Conservation (phyloP, 1,139 yeast genomes). For the Candida smagusa region DNA sequence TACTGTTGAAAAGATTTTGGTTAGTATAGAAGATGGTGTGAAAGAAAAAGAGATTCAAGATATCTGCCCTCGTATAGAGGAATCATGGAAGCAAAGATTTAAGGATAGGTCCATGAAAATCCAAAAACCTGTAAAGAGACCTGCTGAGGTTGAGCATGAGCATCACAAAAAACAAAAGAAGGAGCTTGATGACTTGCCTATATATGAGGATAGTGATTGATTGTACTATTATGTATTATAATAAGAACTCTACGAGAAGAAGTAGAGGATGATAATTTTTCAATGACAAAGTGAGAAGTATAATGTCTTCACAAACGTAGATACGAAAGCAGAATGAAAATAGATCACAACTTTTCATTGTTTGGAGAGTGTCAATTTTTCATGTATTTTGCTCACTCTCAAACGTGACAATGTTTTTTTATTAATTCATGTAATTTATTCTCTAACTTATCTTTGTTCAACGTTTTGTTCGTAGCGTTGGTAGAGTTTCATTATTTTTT, state of each 20-base stretch:
- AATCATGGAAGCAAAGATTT: conserved; percentile 36
- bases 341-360: no score
- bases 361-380: no score
- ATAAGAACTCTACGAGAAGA: not conserved
- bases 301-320: no score
- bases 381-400: no score
- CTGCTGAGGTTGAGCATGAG: conserved; percentile 3
- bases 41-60: conserved; percentile 68
- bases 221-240: conserved; percentile 3
- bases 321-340: no score
- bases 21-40: conserved; percentile 85
- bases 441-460: no score
- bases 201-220: conserved; percentile 43
- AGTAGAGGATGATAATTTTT: no score
- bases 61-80: conserved; percentile 32
- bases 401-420: no score
- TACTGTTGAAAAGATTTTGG: conserved; percentile 77
- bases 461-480: no score
- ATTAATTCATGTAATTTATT: no score
- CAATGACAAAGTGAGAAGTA: no score
- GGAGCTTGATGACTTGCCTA: conserved; percentile 35
- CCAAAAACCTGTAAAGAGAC: conserved; percentile 6
- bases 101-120: conserved; percentile 20
- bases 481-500: no score
- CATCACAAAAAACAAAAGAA: conserved; percentile 5